Evolutionary conservation across 176 grass and related monocot species (phyloP).

Genomic region (Cenchrus purpureus): DNA sequence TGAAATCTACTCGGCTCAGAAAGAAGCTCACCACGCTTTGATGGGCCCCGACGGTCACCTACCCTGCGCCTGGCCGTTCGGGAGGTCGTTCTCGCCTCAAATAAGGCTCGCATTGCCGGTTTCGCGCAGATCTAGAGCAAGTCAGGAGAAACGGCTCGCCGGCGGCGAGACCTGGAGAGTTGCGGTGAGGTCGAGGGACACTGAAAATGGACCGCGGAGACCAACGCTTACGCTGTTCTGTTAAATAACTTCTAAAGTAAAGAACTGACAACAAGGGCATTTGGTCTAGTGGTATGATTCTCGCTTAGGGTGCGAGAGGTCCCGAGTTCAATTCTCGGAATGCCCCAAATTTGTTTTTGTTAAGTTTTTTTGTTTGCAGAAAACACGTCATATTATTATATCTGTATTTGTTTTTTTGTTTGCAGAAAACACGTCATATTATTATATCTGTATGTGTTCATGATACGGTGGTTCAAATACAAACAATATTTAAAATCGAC

Average conservation of each 20-base stretch:
- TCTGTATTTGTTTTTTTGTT: no score
- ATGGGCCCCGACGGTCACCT: no score
- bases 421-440: no score
- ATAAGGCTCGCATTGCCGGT: not conserved
- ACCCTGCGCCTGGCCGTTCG: no score
- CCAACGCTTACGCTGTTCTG: no score
- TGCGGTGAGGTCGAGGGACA: no score
- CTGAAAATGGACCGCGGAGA: no score
- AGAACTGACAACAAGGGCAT: conserved; percentile 24
- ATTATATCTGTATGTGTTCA: no score
- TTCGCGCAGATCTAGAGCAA: conserved; percentile 6
- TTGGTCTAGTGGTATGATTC: conserved; percentile 99
- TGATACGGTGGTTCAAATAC: no score
- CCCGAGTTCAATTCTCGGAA: conserved; percentile 99
- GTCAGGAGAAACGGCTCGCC: not conserved
- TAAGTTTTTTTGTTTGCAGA: no score
- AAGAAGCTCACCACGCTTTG: not conserved
- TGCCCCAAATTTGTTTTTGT: conserved; percentile 45
- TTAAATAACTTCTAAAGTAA: not conserved
- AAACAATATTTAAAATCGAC: no score
- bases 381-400: no score
- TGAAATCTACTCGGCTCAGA: not conserved
- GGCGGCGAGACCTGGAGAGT: not conserved
- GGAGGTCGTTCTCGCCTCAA: not conserved
- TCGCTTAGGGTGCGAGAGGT: conserved; percentile 99